Evolutionary conservation across 2,329 filamentous ascomycete species (phyloP), one percentile per base, ranked within the genome.

Genomic region (Thielaviopsis populi): DNA sequence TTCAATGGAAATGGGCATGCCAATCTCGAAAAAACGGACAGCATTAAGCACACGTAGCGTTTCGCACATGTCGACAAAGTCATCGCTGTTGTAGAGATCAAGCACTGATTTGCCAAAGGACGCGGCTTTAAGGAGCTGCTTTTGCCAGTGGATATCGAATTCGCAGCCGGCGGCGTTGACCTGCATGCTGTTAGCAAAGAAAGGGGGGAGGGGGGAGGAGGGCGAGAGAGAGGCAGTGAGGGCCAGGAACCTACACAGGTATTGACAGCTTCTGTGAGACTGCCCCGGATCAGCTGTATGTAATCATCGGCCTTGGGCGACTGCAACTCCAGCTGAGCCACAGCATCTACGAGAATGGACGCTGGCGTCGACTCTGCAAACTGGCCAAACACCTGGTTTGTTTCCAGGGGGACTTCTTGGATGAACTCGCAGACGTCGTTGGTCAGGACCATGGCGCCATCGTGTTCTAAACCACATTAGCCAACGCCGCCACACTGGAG

Each of bases 51-150:
- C 91, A 17, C 94, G 86, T 17, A 99, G 76, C 0, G 87, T 94
- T 73, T 99, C 92, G 69, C 91, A 96, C 86, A 96, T 97, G 67
- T 97, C 92, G 63, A 99, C 94, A 74, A 97, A 99, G 68, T 99
- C 92, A 71, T 99, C 94, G 71, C 91, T 96, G 74, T 94, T 96
- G 75, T 97, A 99, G 13, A 97, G 85, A 70, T 97, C 94, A 2
- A 99, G 80, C 0, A 97, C 94, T 0, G 94, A 97, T 73, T 99
- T 99, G 67, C 94, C 94, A 72, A 96, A 97, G 0, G 92, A 97
- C 0, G 94, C 94, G 5, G 94, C 94, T 72, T 95, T 95, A n/a
- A 99, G 79, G 1, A 99, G 79, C 69, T 95, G 85, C 72, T 97
- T 99, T 72, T 99, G 94, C 89, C 91, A 95, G 71, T 92, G 85